A percentile compares a stretch with the other conserved stretches of the same genome.
phyloP scores from a whole-genome alignment of 2,329 filamentous ascomycete genomes.

The Hymenoscyphus repandus region DNA sequence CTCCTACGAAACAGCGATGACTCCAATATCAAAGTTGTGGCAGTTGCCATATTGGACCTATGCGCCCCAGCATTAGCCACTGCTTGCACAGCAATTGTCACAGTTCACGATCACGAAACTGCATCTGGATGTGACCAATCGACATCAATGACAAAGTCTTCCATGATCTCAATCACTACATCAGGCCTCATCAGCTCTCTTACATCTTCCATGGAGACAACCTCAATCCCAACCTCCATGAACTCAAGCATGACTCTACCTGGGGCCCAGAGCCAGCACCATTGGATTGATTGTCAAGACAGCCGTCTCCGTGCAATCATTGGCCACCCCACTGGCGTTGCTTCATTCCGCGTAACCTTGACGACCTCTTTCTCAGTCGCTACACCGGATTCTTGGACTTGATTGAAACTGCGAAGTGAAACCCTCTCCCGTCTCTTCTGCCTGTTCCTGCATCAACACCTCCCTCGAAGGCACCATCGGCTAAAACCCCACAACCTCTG shows the following conservation, averaged over 20 bases:
- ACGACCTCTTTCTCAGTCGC: not conserved
- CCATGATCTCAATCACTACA: not conserved
- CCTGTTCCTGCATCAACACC: slow-evolving; percentile 5
- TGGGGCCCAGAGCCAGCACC: no score
- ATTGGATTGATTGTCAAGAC: slow-evolving; percentile 1
- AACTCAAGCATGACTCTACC: not conserved
- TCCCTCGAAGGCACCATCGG: not conserved
- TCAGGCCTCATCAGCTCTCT: not conserved
- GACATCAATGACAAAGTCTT: not conserved
- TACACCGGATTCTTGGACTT: not conserved
- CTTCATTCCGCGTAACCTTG: slow-evolving; percentile 3
- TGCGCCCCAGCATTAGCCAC: not conserved
- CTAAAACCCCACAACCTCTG: not conserved
- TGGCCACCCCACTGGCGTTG: not conserved
- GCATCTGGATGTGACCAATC: not conserved
- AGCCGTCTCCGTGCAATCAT: slow-evolving; percentile 1
- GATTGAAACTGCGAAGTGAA: slow-evolving; percentile 1
- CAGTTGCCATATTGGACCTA: slow-evolving; percentile 4
- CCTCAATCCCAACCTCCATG: not conserved
- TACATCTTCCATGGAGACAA: not conserved
- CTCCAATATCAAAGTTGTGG: not conserved
- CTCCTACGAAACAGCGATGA: not conserved
- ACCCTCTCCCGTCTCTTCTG: not conserved
- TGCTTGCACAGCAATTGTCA: slow-evolving; percentile 1
- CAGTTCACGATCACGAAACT: not conserved